Base-by-base conservation (phyloP, 73 alveolate species). In the Paramecium primaurelia region DNA sequence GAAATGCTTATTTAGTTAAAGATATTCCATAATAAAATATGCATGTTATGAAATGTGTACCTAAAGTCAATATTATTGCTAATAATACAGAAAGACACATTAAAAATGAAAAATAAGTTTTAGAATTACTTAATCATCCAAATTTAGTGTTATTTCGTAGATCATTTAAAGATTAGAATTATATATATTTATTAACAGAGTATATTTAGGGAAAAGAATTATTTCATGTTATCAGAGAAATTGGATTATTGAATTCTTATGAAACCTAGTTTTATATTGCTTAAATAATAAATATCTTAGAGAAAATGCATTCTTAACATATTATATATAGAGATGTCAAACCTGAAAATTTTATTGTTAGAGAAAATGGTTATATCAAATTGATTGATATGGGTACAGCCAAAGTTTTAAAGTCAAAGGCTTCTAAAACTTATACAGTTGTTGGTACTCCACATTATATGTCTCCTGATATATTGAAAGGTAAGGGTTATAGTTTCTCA, bases 401-500 rank as follows among this genome's bases (percentile, higher is more conserved):
- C 7, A 95, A 95, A 84, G 84, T 89, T 32, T 54, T 89, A 30
- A 89, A 94, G 69, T 91, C 93, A 8, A 93, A 59, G 86, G 88
- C 68, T 10, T 44, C 77, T 4, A 80, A 80, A 10, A 89, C 94
- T 28, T 71, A 28, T 42, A 94, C 97, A 1, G 44, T 94, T 5
- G 89, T 94, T 8, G 97, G 97, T 10, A 94, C 97, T 11, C 97
- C 97, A 10, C 97, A 94, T 88, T 94, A 94, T 83, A 94, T 94
- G 97, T 96, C 97, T 59, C 97, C 97, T 14, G 97, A 94, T 60
- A 80, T 94, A 32, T 32, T 95, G 22, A 37, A 45, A n/a, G 97
- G 96, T 28, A 90, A 86, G 45, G 92, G 95, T 40, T 92, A 92
- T 49, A 77, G 95, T 25, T 87, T 59, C 58, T 59, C 77, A 44